Percentiles rank a stretch among this genome's conserved stretches.
Conservation (phyloP, 805 yeast species). For the Starmerella powellii region DNA sequence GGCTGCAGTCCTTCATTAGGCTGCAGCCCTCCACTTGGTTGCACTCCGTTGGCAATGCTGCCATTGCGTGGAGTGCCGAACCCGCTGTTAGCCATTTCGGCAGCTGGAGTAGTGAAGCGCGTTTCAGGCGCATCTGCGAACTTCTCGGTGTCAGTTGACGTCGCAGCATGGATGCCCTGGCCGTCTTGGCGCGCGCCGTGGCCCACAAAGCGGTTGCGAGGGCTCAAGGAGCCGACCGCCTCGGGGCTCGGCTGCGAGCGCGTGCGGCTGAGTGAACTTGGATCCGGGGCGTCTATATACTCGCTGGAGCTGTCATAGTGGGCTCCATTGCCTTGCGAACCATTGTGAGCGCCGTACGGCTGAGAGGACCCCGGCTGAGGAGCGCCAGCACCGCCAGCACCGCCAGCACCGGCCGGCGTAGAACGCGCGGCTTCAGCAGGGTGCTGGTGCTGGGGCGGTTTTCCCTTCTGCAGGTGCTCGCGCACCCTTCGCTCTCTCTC, state of each 20-base stretch:
- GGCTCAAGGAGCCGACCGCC: slow-evolving; percentile 13
- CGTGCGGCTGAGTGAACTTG: slow-evolving; percentile 3
- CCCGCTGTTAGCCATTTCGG: background rate
- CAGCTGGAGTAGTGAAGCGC: background rate
- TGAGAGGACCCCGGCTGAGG: too few relatives aligned
- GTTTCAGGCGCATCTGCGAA: background rate
- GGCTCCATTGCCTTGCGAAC: background rate
- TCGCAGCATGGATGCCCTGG: background rate
- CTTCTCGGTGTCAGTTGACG: background rate
- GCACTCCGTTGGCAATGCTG: too few relatives aligned
- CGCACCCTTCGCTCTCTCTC: slow-evolving; percentile 16
- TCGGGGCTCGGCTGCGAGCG: slow-evolving; percentile 11
- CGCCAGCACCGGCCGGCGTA: too few relatives aligned
- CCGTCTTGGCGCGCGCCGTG: too few relatives aligned
- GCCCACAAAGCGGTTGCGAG: slow-evolving; percentile 13
- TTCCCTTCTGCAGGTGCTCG: slow-evolving; percentile 5
- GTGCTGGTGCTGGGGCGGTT: background rate
- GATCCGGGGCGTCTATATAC: slow-evolving; percentile 7
- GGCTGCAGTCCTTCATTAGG: too few relatives aligned
- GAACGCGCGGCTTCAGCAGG: too few relatives aligned
- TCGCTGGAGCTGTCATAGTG: background rate
- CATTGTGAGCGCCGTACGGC: background rate
- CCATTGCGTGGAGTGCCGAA: background rate
- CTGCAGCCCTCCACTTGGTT: too few relatives aligned
- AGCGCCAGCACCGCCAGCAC: too few relatives aligned